Evolutionary conservation across 306 rosid species (phyloP).

Genomic region (Cicer cuneatum): DNA sequence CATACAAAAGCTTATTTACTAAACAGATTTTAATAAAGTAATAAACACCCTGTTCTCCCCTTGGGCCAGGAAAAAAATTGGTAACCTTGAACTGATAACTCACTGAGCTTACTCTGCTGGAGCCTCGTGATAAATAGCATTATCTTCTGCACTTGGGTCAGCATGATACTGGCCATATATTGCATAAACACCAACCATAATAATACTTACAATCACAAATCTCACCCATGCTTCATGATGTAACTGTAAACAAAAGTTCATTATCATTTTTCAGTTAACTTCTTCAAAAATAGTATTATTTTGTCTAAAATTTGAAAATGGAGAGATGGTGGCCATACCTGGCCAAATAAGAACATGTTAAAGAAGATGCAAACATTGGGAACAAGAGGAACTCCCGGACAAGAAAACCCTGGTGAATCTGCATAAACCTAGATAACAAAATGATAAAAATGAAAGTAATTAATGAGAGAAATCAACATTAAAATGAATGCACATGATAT

Average conservation of each 20-base stretch:
- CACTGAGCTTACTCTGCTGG: constrained; percentile 54
- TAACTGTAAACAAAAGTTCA: constrained; percentile 60
- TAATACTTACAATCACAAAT: constrained; percentile 68
- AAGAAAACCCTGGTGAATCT: constrained; percentile 80
- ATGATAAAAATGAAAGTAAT: constrained; percentile 29
- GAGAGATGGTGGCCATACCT: constrained; percentile 56
- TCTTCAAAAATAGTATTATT: not conserved
- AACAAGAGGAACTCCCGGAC: constrained; percentile 86
- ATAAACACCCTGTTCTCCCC: not conserved
- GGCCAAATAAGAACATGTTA: constrained; percentile 90
- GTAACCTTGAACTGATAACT: constrained; percentile 32
- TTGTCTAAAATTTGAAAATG: constrained; percentile 19
- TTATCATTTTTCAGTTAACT: constrained; percentile 26
- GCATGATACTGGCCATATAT: constrained; percentile 93
- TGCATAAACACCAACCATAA: constrained; percentile 75
- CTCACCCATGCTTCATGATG: constrained; percentile 94
- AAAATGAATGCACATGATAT: constrained; percentile 19
- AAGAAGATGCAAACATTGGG: constrained; percentile 87
- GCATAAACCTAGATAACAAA: constrained; percentile 66
- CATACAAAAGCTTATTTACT: constrained; percentile 7
- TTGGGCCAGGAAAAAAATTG: not conserved
- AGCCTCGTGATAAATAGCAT: constrained; percentile 52
- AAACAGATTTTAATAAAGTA: constrained; percentile 22
- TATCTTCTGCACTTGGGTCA: constrained; percentile 68
- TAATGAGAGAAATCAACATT: constrained; percentile 35